Evolutionary conservation across 2,329 filamentous ascomycete genomes (phyloP).

Genomic region (Sclerotinia borealis): DNA sequence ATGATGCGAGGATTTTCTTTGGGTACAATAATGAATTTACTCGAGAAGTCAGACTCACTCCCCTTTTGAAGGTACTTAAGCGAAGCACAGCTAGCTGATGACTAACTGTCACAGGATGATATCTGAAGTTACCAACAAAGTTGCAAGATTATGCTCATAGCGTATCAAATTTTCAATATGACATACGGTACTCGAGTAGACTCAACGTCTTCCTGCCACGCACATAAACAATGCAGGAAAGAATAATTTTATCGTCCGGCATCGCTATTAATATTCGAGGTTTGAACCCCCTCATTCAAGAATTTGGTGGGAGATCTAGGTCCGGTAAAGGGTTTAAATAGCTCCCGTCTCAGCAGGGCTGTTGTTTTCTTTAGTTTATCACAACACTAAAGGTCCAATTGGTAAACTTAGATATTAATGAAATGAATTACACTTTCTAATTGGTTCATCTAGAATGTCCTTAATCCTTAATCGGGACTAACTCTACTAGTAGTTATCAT

Average conservation of each 20-base stretch:
- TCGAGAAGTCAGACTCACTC: not conserved
- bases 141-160: not conserved
- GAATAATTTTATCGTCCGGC: not conserved
- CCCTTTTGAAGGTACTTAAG: not conserved
- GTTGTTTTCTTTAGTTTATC: not conserved
- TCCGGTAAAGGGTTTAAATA: not conserved
- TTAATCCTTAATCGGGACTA: not conserved
- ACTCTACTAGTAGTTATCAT: not conserved
- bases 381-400: not conserved
- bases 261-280: not conserved
- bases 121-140: not conserved
- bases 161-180: not conserved
- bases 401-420: not conserved
- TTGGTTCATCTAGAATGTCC: not conserved
- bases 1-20: not conserved
- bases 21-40: too few relatives aligned
- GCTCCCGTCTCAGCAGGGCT: not conserved
- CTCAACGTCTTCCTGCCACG: conserved; percentile 1
- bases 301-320: not conserved
- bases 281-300: not conserved
- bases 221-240: not conserved
- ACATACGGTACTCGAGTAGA: not conserved
- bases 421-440: not conserved
- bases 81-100: not conserved
- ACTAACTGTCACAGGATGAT: not conserved